Base-by-base conservation (phyloP, 805 yeast species). In the Candida jianshihensis region DNA sequence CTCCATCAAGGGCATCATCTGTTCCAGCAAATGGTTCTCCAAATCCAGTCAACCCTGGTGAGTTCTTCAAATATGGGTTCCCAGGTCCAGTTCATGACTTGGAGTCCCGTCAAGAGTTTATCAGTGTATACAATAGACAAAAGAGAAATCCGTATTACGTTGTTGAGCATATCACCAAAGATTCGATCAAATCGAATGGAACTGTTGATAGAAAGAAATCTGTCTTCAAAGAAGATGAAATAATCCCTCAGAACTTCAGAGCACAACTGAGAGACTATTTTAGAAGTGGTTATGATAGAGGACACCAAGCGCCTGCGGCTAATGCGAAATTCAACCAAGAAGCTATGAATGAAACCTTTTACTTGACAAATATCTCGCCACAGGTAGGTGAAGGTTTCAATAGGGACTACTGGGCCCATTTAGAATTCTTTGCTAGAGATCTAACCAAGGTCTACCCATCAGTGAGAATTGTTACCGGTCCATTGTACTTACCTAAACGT, bases 351-450 rank as follows among this genome's bases (percentile, higher is more conserved):
- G 95, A 90, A 57, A 92, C 98, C 0, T 92, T 92, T 53, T 75
- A 67, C 44, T 64, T 92, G 49, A 81, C 95, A 6, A 92, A 92
- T 60, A 90, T 92, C 71, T 75, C 94, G 7, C 98, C 98, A 1
- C 98, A 92, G 59, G 96, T 92, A 4, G 98, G 98, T 4, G 95
- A 82, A 5, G 98, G 98, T 0, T 92, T 92, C 66, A 92, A 92
- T 62, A 71, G 98, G 49, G 97, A 92, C 57, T 83, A 92, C 57
- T 92, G 98, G 98, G 95, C 97, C 0, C 96, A 88, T 57, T 76
- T 92, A 41, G 98, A 92, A 60, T 83, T 84, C 51, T 92, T 92
- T 56, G 76, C 81, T 31, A 71, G 98, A 43, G 70, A 85, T 37
- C 69, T 90, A 43, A 83, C 95, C 5, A 51, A 63, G n/a, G 66